Percentiles rank a stretch among this genome's conserved stretches.
These are phyloP conservation scores for Toxicodendron radicans DNA, from an alignment of 345 rosid genomes.

Conservation along the genomic window DNA sequence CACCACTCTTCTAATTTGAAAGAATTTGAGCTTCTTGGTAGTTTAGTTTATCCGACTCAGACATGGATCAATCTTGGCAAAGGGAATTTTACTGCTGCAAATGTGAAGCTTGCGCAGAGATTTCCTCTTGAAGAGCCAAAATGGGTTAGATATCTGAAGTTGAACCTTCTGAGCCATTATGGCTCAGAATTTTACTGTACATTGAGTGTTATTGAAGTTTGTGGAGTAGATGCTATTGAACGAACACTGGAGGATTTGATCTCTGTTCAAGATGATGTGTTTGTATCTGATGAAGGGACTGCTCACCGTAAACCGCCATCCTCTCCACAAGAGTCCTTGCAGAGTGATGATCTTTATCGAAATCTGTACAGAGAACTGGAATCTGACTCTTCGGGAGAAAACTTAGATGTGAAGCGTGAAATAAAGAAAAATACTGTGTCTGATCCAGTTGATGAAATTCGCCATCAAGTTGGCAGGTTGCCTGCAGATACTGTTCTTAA, in stretches of 20 bases:
- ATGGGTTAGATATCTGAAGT: conserved; percentile 86
- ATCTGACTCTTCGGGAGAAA: conserved; percentile 34
- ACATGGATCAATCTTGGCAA: conserved; percentile 72
- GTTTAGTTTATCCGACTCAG: conserved; percentile 87
- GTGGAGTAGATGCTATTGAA: conserved; percentile 96
- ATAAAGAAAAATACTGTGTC: conserved; percentile 33
- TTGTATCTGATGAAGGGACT: conserved; percentile 40
- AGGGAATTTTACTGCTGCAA: conserved; percentile 69
- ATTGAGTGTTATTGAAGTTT: conserved; percentile 73
- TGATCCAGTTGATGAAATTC: conserved; percentile 64
- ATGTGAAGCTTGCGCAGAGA: conserved; percentile 72
- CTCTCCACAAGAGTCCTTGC: conserved; percentile 33
- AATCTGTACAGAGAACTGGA: conserved; percentile 35
- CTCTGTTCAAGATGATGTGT: conserved; percentile 50
- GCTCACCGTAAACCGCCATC: conserved; percentile 42
- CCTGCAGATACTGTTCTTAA: conserved; percentile 93
- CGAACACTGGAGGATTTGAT: conserved; percentile 92
- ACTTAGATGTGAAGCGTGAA: conserved; percentile 37
- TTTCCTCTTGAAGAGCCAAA: conserved; percentile 69
- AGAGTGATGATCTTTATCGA: conserved; percentile 37
- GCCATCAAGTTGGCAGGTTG: conserved; percentile 79
- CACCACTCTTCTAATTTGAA: conserved; percentile 88
- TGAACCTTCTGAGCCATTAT: conserved; percentile 69
- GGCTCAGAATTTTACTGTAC: conserved; percentile 98
- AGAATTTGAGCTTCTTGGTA: conserved; percentile 83